These are phyloP conservation scores for Peronospora destructor DNA, from an alignment of 352 stramenopile genomes.

Conservation along the genomic window DNA sequence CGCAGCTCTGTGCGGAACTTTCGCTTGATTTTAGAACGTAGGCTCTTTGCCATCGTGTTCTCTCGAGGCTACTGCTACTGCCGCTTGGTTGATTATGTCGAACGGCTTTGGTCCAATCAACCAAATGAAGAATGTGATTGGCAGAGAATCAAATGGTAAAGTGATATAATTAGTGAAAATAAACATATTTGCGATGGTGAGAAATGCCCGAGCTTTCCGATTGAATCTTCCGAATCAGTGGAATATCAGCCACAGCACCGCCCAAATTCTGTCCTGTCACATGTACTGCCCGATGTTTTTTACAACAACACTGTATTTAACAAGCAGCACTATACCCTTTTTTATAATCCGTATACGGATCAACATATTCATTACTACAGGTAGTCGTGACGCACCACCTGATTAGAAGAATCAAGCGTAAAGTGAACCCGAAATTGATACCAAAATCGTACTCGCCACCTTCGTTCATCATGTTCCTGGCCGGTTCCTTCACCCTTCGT, in stretches of 20 bases:
- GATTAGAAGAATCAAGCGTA: slow-evolving; percentile 25
- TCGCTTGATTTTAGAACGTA: slow-evolving; percentile 87
- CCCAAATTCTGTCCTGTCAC: slow-evolving; percentile 12
- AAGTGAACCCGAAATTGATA: slow-evolving; percentile 14
- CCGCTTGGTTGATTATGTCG: background rate
- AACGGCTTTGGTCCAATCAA: slow-evolving; percentile 25
- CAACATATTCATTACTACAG: slow-evolving; percentile 4
- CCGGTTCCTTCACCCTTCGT: slow-evolving; percentile 9
- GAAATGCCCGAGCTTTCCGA: slow-evolving; percentile 75
- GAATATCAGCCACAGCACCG: slow-evolving; percentile 79
- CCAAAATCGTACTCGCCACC: slow-evolving; percentile 11
- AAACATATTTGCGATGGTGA: slow-evolving; percentile 17
- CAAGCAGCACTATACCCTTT: too few relatives aligned
- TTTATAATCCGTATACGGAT: slow-evolving; percentile 7
- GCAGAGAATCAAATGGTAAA: background rate
- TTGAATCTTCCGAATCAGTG: slow-evolving; percentile 84
- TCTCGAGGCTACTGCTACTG: background rate
- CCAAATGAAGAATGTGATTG: slow-evolving; percentile 11
- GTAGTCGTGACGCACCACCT: slow-evolving; percentile 22
- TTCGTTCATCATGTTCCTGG: slow-evolving; percentile 16
- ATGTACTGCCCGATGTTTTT: background rate
- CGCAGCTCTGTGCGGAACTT: slow-evolving; percentile 83
- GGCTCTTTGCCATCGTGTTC: slow-evolving; percentile 76
- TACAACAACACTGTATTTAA: too few relatives aligned
- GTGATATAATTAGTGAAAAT: slow-evolving; percentile 16